Evolutionary conservation across 2,329 filamentous ascomycete species (phyloP).

Genomic region (Westerdykella ornata): DNA sequence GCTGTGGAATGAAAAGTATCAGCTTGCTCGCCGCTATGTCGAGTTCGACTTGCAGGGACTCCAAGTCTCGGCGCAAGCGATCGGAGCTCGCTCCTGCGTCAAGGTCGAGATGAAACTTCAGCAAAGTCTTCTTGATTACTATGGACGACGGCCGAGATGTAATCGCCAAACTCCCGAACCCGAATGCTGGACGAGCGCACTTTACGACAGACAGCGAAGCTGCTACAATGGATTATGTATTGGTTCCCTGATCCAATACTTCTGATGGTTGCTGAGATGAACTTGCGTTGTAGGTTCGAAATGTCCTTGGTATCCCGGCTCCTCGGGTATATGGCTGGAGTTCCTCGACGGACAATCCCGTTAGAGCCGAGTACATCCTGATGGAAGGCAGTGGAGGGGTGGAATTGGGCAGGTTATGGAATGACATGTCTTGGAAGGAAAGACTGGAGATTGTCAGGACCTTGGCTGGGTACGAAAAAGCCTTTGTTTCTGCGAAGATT

Average conservation of each 20-base stretch:
- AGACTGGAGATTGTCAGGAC: slow-evolving; percentile 10
- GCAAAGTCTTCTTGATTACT: slow-evolving; percentile 34
- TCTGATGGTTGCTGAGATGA: slow-evolving; percentile 13
- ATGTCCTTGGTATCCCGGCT: slow-evolving; percentile 23
- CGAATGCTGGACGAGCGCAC: slow-evolving; percentile 25
- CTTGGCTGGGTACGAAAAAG: slow-evolving; percentile 12
- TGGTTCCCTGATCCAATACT: slow-evolving; percentile 20
- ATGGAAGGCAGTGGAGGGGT: slow-evolving; percentile 13
- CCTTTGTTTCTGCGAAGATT: slow-evolving; percentile 9
- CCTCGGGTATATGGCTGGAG: slow-evolving; percentile 27
- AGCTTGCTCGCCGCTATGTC: slow-evolving; percentile 13
- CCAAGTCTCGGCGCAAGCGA: slow-evolving; percentile 11
- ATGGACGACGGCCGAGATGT: slow-evolving; percentile 24
- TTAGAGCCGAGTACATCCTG: slow-evolving; percentile 22
- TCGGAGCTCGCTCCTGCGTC: slow-evolving; percentile 11
- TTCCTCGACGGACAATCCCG: slow-evolving; percentile 17
- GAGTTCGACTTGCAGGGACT: slow-evolving; percentile 13
- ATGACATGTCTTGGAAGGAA: slow-evolving; percentile 9
- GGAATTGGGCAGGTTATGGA: slow-evolving; percentile 11
- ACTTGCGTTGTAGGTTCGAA: slow-evolving; percentile 16
- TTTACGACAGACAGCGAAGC: slow-evolving; percentile 30
- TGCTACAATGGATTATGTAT: slow-evolving; percentile 32
- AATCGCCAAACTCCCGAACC: slow-evolving; percentile 30
- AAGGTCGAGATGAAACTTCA: slow-evolving; percentile 30
- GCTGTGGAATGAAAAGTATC: slow-evolving; percentile 15